Percentiles rank a stretch among this genome's conserved stretches.
phyloP scores from a whole-genome alignment of 2,329 filamentous ascomycete genomes.

The Orbilia javanica region DNA sequence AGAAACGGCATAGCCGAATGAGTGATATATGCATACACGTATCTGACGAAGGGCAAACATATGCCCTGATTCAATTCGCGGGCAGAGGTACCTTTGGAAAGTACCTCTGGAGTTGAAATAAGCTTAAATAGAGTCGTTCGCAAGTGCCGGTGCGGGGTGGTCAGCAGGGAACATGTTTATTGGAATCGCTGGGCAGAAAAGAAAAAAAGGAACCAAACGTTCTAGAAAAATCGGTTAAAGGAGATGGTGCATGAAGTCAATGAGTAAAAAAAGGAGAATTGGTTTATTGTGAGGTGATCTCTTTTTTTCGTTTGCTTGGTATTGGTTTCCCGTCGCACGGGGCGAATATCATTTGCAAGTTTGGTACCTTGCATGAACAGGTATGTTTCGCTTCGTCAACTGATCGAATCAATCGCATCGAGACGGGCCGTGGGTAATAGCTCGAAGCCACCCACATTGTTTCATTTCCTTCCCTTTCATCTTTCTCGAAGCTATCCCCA shows the following conservation, averaged over 20 bases:
- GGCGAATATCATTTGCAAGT: not conserved
- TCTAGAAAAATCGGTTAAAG: constrained; percentile 15
- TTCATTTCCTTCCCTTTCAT: not conserved
- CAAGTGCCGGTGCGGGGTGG: constrained; percentile 46
- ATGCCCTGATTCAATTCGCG: not conserved
- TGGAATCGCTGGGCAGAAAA: not conserved
- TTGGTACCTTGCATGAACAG: constrained; percentile 11
- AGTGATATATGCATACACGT: too few relatives aligned
- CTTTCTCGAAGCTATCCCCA: not conserved
- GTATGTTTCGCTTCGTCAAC: not conserved
- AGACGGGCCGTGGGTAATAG: not conserved
- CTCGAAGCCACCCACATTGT: not conserved
- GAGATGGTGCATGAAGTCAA: constrained; percentile 1
- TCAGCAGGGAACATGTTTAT: constrained; percentile 13
- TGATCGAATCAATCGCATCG: not conserved
- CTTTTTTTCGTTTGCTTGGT: not conserved
- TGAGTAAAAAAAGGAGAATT: too few relatives aligned
- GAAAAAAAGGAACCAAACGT: not conserved
- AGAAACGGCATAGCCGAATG: too few relatives aligned
- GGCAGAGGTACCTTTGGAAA: constrained; percentile 1
- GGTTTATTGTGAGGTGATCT: not conserved
- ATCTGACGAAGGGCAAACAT: not conserved
- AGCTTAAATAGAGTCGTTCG: constrained; percentile 16
- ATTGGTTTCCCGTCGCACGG: not conserved
- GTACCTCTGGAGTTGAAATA: constrained; percentile 44